Conservation (phyloP, 768 basidiomycete species). For the Suillus luteus region DNA sequence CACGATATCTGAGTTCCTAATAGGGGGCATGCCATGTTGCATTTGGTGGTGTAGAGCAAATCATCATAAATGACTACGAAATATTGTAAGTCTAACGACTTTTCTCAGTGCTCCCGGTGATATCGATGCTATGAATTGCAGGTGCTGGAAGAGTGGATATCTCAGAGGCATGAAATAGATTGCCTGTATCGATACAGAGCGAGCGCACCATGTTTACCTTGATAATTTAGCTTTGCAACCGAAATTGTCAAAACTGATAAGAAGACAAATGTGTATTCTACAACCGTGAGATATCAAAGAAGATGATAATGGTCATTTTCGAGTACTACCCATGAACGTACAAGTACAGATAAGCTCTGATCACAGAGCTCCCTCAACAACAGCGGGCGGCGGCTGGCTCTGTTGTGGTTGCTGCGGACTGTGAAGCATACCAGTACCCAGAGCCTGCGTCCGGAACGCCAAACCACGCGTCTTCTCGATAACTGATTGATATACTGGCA, state of each 20-base stretch:
- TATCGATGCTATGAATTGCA: slow-evolving; percentile 14
- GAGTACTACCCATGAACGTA: not conserved
- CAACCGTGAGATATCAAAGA: not conserved
- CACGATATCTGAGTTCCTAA: not conserved
- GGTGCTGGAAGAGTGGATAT: slow-evolving; percentile 39
- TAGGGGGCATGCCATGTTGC: slow-evolving; percentile 47
- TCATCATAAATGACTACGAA: slow-evolving; percentile 41
- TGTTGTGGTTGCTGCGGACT: slow-evolving; percentile 33
- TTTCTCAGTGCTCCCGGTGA: not conserved
- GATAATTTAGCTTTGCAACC: not conserved
- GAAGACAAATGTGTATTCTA: not conserved
- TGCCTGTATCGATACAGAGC: not conserved
- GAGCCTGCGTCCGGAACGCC: slow-evolving; percentile 85
- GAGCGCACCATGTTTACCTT: not conserved
- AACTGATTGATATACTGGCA: slow-evolving; percentile 89
- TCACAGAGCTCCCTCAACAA: slow-evolving; percentile 31
- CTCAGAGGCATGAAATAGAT: not conserved
- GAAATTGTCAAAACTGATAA: not conserved
- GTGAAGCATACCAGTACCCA: slow-evolving; percentile 74
- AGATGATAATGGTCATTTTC: not conserved
- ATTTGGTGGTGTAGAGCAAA: slow-evolving; percentile 40
- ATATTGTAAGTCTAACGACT: slow-evolving; percentile 39
- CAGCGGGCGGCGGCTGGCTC: slow-evolving; percentile 29
- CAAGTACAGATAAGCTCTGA: slow-evolving; percentile 10
- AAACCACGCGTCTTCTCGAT: slow-evolving; percentile 95